These are phyloP conservation scores for Rhizomucor pusillus DNA, from an alignment of 371 early-diverging fungal genomes.

Conservation along the genomic window DNA sequence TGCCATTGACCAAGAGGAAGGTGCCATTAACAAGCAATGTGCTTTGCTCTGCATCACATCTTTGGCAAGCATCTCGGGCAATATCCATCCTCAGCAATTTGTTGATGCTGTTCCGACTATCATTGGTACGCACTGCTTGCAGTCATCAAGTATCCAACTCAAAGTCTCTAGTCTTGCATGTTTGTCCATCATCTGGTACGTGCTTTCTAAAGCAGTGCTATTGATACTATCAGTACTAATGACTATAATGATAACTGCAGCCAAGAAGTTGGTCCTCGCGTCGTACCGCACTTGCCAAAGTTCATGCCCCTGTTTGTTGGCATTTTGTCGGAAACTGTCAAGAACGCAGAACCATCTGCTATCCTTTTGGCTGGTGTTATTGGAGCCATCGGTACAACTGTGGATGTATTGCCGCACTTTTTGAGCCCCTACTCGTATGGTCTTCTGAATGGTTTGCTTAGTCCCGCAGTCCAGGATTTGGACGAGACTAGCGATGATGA, in stretches of 20 bases:
- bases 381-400: conserved; percentile 68
- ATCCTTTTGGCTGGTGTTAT: conserved; percentile 64
- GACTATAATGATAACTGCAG: conserved; percentile 20
- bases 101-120: conserved; percentile 56
- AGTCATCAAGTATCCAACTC: conserved; percentile 55
- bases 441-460: conserved; percentile 53
- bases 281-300: conserved; percentile 83
- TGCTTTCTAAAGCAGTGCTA: background rate
- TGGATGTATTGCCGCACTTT: conserved; percentile 78
- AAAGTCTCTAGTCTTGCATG: conserved; percentile 73
- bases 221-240: too few relatives aligned
- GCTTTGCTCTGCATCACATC: conserved; percentile 79
- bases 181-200: conserved; percentile 62
- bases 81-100: conserved; percentile 61
- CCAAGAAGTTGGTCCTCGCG: conserved; percentile 76
- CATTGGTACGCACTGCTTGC: conserved; percentile 56
- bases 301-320: conserved; percentile 71
- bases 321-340: conserved; percentile 28
- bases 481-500: conserved; percentile 34
- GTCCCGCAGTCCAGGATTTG: conserved; percentile 49
- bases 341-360: conserved; percentile 29
- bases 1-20: conserved; percentile 39
- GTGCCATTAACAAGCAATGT: conserved; percentile 72
- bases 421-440: conserved; percentile 75
- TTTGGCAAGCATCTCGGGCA: conserved; percentile 67